Base-by-base conservation (phyloP, 352 stramenopile genomes). In the Peronospora farinosa region DNA sequence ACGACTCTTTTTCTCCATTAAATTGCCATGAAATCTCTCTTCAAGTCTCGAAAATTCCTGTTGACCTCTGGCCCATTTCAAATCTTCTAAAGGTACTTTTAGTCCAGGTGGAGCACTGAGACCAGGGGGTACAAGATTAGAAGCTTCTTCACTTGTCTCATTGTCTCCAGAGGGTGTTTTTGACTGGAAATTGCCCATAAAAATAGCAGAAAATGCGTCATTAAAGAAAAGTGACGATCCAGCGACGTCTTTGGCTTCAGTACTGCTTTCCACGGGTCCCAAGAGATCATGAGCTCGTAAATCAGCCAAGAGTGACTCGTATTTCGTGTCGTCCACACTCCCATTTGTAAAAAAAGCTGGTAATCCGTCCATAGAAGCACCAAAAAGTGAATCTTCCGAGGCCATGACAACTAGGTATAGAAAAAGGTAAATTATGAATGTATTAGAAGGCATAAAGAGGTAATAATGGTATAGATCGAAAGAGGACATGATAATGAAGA, bases 301-400 rank as follows among this genome's bases (percentile, higher is more conserved):
- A 61, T 93, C 83, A 41, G 82, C 83, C 38, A 93, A 73, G 27
- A 93, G 58, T 33, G 72, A 87, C 62, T 91, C 80, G 60, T 93
- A 93, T 69, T 93, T 93, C 40, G 78, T 79, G 64, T 93, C 83
- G 57, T 92, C 80, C 39, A 89, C 80, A 36, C 57, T 85, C 32
- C 73, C 77, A 32, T 78, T 77, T n/a, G 76, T 77, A 60, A 93
- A 93, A 60, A 93, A 92, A 7, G 71, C 72, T 36, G 79, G 74
- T 15, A 91, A 53, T 3, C 60, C 70, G 49, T 83, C 75, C 32
- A 78, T 54, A 7, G 72, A 67, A 46, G 67, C 48, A 42, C 47
- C 59, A 38, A 67, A 69, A n/a, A 76, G 66, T 57, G 72, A 62
- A 30, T 67, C 57, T 51, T 72, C 63, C 21, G 63, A 72, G 43